A percentile compares a stretch with the other conserved stretches of the same genome.
phyloP scores from a whole-genome alignment of 768 basidiomycete species.

The Agaricus sinodeliciosus region DNA sequence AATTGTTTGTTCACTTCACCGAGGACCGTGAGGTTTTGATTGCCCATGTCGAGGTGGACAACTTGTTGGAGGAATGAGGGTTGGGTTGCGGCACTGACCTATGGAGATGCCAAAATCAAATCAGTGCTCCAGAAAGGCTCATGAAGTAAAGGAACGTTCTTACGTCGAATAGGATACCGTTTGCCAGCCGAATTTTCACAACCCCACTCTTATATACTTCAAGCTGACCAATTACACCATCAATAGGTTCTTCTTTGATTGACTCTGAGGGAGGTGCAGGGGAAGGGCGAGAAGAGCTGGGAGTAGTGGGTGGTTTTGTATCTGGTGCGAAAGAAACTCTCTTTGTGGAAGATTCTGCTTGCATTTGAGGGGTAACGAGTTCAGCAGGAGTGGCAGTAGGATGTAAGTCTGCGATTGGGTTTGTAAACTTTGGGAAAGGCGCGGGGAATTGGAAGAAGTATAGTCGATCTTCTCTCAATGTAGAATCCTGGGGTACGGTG shows the following conservation, averaged over 20 bases:
- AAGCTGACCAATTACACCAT: constrained; percentile 79
- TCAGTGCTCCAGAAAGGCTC: background rate
- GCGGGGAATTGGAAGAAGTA: constrained; percentile 90
- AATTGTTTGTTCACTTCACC: constrained; percentile 88
- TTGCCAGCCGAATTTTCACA: constrained; percentile 78
- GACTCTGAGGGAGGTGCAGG: constrained; percentile 19
- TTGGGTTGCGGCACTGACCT: constrained; percentile 80
- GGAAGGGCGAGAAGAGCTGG: constrained; percentile 23
- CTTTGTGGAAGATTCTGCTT: constrained; percentile 22
- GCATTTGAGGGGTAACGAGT: background rate
- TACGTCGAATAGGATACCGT: constrained; percentile 82
- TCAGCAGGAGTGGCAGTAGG: constrained; percentile 20
- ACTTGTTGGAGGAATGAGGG: constrained; percentile 88
- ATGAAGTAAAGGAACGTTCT: constrained; percentile 13
- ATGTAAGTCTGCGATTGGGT: constrained; percentile 13
- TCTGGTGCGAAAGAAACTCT: constrained; percentile 63
- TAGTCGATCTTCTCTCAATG: constrained; percentile 54
- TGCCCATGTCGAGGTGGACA: constrained; percentile 56
- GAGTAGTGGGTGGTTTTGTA: constrained; percentile 34
- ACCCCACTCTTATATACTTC: constrained; percentile 82
- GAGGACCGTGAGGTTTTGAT: constrained; percentile 60
- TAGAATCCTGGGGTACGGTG: constrained; percentile 32
- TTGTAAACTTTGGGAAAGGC: constrained; percentile 69
- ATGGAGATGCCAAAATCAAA: background rate
- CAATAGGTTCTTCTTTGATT: constrained; percentile 34